These are phyloP conservation scores for Pulveroboletus sp. DNA, from an alignment of 768 basidiomycete species.

Conservation along the genomic window DNA sequence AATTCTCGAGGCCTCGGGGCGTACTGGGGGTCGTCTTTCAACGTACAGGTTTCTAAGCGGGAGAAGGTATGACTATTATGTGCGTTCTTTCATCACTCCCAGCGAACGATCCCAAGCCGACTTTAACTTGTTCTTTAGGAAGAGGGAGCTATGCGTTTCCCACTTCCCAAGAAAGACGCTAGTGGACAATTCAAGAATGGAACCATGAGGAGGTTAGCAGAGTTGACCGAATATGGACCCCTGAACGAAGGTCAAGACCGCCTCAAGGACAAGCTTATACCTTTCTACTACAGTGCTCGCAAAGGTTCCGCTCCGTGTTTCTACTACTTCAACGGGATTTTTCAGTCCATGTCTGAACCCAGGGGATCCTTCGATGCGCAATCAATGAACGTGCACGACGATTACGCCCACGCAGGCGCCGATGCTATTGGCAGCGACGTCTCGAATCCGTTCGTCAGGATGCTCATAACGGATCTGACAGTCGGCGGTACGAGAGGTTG, in stretches of 20 bases:
- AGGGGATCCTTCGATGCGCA: conserved; percentile 5
- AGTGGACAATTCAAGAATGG: conserved; percentile 14
- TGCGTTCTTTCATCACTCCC: conserved; percentile 13
- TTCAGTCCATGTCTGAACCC: neutral
- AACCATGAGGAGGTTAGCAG: conserved; percentile 30
- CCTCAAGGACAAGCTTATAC: conserved; percentile 19
- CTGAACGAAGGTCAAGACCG: conserved; percentile 17
- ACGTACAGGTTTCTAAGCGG: conserved; percentile 37
- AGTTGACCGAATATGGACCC: conserved; percentile 26
- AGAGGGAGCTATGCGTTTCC: conserved; percentile 39
- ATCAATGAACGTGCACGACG: conserved; percentile 3
- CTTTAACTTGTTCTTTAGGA: neutral
- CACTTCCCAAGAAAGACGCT: conserved; percentile 13
- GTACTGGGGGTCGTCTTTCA: conserved; percentile 40
- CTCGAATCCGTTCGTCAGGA: conserved; percentile 19
- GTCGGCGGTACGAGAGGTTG: conserved; percentile 17
- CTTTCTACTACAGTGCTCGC: conserved; percentile 13
- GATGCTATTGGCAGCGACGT: conserved; percentile 17
- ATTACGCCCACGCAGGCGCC: conserved; percentile 13
- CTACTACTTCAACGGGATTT: conserved; percentile 8
- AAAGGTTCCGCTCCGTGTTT: conserved; percentile 8
- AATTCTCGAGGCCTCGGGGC: conserved; percentile 39
- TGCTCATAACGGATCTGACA: conserved; percentile 20
- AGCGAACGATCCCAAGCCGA: neutral
- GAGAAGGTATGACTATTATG: conserved; percentile 34